Conservation (phyloP, 306 rosid genomes). For the Acacia confusa region DNA sequence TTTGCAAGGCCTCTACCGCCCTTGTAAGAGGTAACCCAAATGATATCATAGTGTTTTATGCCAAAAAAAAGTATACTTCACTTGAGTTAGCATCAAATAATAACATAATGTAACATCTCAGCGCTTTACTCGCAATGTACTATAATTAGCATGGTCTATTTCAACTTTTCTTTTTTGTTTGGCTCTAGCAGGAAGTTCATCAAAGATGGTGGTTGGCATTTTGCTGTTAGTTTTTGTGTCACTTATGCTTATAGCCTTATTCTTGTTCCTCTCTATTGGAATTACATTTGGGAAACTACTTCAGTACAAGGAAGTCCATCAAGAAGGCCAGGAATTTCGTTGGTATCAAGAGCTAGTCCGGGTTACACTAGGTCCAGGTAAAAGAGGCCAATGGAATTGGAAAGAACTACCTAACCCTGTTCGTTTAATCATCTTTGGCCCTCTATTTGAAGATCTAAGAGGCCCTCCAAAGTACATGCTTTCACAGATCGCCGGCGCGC, state of each 20-base stretch:
- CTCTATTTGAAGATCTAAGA: slow-evolving; percentile 83
- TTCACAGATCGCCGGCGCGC: slow-evolving; percentile 70
- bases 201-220: slow-evolving; percentile 63
- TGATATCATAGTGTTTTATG: not conserved
- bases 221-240: slow-evolving; percentile 49
- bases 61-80: not conserved
- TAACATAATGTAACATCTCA: not conserved
- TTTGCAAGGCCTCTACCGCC: slow-evolving; percentile 66
- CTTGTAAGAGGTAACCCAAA: slow-evolving; percentile 60
- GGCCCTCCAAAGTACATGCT: slow-evolving; percentile 98
- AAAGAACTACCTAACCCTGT: slow-evolving; percentile 52
- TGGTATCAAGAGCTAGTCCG: slow-evolving; percentile 87
- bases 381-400: slow-evolving; percentile 97
- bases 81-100: not conserved
- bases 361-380: slow-evolving; percentile 85
- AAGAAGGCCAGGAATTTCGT: slow-evolving; percentile 63
- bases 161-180: slow-evolving; percentile 26
- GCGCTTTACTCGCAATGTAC: too few species aligned
- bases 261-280: slow-evolving; percentile 80
- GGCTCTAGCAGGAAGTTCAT: slow-evolving; percentile 56
- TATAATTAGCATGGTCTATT: not conserved
- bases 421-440: slow-evolving; percentile 63
- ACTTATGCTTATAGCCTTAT: slow-evolving; percentile 56
- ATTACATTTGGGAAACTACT: slow-evolving; percentile 84
- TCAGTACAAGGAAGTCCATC: slow-evolving; percentile 95